Conservation (phyloP, 2,329 filamentous ascomycete genomes). For the Diaporthe citri region DNA sequence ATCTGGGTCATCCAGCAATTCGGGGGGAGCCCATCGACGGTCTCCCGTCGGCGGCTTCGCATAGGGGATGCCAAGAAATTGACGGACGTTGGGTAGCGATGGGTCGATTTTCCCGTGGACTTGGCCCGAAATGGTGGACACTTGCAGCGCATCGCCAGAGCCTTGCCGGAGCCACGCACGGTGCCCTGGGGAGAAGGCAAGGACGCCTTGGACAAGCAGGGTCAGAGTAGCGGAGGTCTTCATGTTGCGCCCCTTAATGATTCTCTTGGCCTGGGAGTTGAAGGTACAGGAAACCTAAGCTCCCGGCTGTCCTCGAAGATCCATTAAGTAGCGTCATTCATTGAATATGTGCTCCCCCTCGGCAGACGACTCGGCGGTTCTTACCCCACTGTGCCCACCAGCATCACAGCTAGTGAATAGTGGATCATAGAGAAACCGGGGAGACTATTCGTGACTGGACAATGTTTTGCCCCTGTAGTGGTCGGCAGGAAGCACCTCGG, state of each 20-base stretch:
- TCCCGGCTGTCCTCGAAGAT: neutral
- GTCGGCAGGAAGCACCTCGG: neutral
- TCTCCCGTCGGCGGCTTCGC: slow-evolving; percentile 29
- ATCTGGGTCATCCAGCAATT: slow-evolving; percentile 12
- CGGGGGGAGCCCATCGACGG: slow-evolving; percentile 34
- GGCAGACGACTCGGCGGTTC: slow-evolving; percentile 7
- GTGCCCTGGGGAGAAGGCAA: neutral
- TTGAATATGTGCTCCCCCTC: neutral
- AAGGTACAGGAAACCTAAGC: neutral
- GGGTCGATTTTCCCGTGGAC: neutral
- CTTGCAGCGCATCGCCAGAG: neutral
- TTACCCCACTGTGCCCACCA: slow-evolving; percentile 11
- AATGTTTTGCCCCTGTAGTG: neutral
- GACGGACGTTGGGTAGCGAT: slow-evolving; percentile 7
- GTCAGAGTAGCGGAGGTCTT: neutral
- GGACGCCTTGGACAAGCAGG: neutral
- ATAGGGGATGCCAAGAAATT: slow-evolving; percentile 33
- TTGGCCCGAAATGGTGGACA: neutral
- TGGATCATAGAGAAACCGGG: neutral
- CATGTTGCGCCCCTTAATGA: neutral
- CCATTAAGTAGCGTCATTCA: neutral
- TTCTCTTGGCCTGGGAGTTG: neutral
- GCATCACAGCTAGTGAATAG: neutral
- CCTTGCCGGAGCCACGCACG: neutral
- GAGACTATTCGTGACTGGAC: neutral